Conservation (phyloP, 2,329 filamentous ascomycete species). For the Colletotrichum chrysophilum region DNA sequence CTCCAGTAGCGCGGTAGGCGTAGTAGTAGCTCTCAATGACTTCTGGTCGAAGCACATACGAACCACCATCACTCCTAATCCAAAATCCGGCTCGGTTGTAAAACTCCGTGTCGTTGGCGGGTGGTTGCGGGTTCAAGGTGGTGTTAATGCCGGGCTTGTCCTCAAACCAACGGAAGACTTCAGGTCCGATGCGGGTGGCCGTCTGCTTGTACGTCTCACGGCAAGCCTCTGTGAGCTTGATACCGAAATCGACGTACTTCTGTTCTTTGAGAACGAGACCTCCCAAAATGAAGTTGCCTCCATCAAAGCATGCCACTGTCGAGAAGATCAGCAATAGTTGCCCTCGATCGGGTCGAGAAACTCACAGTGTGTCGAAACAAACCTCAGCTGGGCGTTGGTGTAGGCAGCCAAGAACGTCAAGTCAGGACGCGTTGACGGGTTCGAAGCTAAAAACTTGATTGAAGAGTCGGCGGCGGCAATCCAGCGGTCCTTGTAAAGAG, state of each 20-base stretch:
- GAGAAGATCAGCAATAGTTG: constrained; percentile 37
- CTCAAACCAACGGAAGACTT: constrained; percentile 69
- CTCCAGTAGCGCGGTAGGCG: constrained; percentile 79
- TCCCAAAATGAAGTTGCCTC: constrained; percentile 84
- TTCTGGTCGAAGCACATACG: constrained; percentile 78
- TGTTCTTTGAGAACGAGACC: constrained; percentile 70
- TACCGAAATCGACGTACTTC: constrained; percentile 76
- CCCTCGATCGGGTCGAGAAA: constrained; percentile 13
- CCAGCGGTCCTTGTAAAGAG: constrained; percentile 75
- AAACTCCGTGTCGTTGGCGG: constrained; percentile 57
- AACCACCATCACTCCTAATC: constrained; percentile 51
- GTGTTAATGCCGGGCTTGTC: constrained; percentile 36
- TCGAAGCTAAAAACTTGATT: constrained; percentile 75
- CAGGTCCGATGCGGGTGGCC: constrained; percentile 77
- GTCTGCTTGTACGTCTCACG: constrained; percentile 75
- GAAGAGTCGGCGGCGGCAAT: constrained; percentile 75
- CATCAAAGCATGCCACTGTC: constrained; percentile 79
- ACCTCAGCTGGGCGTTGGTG: constrained; percentile 46
- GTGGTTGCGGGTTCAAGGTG: constrained; percentile 45
- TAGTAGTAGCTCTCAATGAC: constrained; percentile 88
- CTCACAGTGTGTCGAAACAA: constrained; percentile 56
- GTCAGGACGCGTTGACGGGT: constrained; percentile 60
- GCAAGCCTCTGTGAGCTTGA: constrained; percentile 74
- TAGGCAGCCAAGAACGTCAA: constrained; percentile 74
- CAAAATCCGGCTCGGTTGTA: constrained; percentile 76